Conservation (phyloP, 768 basidiomycete species). For the Lentinula sp. region DNA sequence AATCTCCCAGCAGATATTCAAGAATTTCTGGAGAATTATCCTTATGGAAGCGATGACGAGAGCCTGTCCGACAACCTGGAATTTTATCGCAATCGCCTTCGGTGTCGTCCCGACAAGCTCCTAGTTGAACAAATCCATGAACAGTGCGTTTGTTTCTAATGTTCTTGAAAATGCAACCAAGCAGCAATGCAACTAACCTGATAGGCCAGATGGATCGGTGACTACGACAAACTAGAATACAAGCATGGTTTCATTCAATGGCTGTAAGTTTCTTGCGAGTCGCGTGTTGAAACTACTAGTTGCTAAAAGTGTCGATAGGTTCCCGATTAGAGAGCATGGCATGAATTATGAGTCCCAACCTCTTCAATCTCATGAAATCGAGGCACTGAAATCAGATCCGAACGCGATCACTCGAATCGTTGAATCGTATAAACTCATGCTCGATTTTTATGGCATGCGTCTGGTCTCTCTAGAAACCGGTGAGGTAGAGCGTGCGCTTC, state of each 20-base stretch:
- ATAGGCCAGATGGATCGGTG: constrained; percentile 50
- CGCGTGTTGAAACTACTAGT: not conserved
- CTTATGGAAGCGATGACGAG: constrained; percentile 32
- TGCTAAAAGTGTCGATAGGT: constrained; percentile 29
- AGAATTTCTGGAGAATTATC: constrained; percentile 53
- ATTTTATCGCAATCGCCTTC: constrained; percentile 54
- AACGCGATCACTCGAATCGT: constrained; percentile 44
- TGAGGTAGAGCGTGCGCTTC: constrained; percentile 44
- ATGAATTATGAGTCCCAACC: constrained; percentile 66
- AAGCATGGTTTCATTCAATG: constrained; percentile 77
- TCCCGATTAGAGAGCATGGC: constrained; percentile 70
- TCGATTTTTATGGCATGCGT: constrained; percentile 77
- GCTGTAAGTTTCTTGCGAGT: constrained; percentile 44
- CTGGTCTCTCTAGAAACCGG: constrained; percentile 55
- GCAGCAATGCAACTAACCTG: constrained; percentile 3
- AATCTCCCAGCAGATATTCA: constrained; percentile 49
- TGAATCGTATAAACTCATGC: constrained; percentile 64
- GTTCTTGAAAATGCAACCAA: not conserved
- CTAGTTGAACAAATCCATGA: constrained; percentile 59
- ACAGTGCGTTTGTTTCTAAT: constrained; percentile 29
- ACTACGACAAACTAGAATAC: constrained; percentile 56
- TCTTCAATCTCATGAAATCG: constrained; percentile 59
- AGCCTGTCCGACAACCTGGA: constrained; percentile 39
- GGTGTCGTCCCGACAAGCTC: constrained; percentile 56
- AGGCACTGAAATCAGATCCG: constrained; percentile 45